Evolutionary conservation across 108 stramenopile species (phyloP).

Genomic region (Fragilaria radians): DNA sequence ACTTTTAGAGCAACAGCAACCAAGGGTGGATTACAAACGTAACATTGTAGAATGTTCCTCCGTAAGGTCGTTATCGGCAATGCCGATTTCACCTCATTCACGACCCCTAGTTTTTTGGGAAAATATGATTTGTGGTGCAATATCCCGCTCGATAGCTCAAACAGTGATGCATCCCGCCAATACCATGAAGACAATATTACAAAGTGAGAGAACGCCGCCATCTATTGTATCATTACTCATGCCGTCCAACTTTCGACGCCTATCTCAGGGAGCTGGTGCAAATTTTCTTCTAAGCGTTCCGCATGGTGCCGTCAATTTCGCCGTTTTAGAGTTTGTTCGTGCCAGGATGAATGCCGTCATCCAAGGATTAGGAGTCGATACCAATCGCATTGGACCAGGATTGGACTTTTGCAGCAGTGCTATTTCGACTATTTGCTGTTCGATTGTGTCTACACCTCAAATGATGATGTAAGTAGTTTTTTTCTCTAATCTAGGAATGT

Average conservation of each 20-base stretch:
- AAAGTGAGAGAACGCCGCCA: constrained; percentile 38
- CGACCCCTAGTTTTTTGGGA: constrained; percentile 66
- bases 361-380: constrained; percentile 7
- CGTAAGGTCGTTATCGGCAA: not conserved
- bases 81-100: not conserved
- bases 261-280: constrained; percentile 91
- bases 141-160: constrained; percentile 84
- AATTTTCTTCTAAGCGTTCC: constrained; percentile 92
- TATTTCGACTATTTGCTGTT: constrained; percentile 86
- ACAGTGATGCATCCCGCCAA: constrained; percentile 86
- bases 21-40: not conserved
- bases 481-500: too few species aligned
- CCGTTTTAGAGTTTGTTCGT: constrained; percentile 86
- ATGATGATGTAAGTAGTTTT: constrained; percentile 80
- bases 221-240: constrained; percentile 41
- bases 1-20: too few species aligned
- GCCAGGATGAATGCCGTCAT: constrained; percentile 47
- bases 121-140: constrained; percentile 86
- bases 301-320: constrained; percentile 95
- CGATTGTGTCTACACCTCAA: constrained; percentile 87
- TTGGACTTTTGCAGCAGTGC: constrained; percentile 92
- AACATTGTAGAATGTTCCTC: not conserved
- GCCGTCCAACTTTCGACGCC: constrained; percentile 45
- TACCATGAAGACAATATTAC: constrained; percentile 94
- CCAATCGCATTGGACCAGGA: constrained; percentile 60